A percentile compares a stretch with the other conserved stretches of the same genome.
These are phyloP conservation scores for Populus deltoides DNA, from an alignment of 345 rosid species.

Conservation along the genomic window DNA sequence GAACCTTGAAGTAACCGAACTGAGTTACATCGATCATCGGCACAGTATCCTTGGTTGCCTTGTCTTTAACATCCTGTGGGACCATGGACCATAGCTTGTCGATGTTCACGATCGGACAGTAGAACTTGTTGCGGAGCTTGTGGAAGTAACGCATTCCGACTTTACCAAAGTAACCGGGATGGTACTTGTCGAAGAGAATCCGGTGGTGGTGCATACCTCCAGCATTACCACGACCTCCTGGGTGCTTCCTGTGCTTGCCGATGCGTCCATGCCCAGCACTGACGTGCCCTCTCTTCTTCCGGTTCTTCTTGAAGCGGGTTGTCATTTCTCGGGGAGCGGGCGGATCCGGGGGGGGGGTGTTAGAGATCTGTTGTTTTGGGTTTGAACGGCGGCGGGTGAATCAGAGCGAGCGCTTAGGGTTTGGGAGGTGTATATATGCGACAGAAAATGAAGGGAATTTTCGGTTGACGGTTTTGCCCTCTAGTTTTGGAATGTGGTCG, in stretches of 20 bases:
- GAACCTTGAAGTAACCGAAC: conserved; percentile 28
- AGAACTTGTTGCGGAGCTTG: conserved; percentile 25
- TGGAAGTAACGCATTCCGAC: conserved; percentile 33
- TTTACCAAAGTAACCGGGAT: conserved; percentile 33
- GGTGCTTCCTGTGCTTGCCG: conserved; percentile 31
- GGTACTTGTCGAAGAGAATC: conserved; percentile 36
- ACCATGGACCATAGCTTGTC: conserved; percentile 37
- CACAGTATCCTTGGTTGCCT: conserved; percentile 14
- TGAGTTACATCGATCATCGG: conserved; percentile 29
- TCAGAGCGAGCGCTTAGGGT: not conserved
- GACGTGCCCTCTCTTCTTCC: conserved; percentile 31
- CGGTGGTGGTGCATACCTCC: conserved; percentile 36
- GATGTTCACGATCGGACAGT: conserved; percentile 30
- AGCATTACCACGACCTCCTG: conserved; percentile 28
- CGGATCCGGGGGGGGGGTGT: not conserved
- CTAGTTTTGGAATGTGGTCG: not conserved
- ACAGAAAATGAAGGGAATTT: not conserved
- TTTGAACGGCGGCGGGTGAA: not conserved
- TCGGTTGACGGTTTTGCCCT: not conserved
- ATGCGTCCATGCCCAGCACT: conserved; percentile 30
- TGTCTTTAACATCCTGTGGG: conserved; percentile 25
- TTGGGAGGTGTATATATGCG: not conserved
- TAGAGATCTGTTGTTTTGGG: not conserved
- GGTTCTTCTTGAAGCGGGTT: conserved; percentile 26
- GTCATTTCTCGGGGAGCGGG: conserved; percentile 4